Conservation (phyloP, 805 yeast species). For the Metschnikowia shivogae region DNA sequence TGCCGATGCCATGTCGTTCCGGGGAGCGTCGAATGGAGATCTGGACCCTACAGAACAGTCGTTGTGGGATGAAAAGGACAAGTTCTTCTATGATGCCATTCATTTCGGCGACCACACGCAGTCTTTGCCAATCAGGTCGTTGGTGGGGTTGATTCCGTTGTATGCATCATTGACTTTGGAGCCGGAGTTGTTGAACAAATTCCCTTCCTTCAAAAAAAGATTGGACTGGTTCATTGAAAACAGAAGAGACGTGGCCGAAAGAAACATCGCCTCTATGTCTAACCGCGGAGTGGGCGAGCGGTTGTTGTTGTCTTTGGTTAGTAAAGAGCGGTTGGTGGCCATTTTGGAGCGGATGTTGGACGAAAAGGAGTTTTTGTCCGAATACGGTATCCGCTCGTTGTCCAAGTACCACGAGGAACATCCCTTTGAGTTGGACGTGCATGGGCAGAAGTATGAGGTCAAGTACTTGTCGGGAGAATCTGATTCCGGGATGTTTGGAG, state of each 20-base stretch:
- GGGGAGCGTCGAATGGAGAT: constrained; percentile 38
- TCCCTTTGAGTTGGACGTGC: constrained; percentile 80
- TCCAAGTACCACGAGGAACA: constrained; percentile 81
- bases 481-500: constrained; percentile 92
- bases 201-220: constrained; percentile 79
- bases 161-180: constrained; percentile 87
- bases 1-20: constrained; percentile 89
- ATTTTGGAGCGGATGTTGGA: constrained; percentile 79
- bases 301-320: constrained; percentile 71
- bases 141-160: constrained; percentile 87
- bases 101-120: constrained; percentile 68
- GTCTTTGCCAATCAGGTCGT: constrained; percentile 78
- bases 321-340: constrained; percentile 70
- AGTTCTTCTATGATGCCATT: constrained; percentile 88
- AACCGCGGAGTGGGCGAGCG: constrained; percentile 80
- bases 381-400: constrained; percentile 81
- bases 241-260: constrained; percentile 60
- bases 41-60: constrained; percentile 50
- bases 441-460: constrained; percentile 67
- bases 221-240: constrained; percentile 80
- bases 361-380: constrained; percentile 79
- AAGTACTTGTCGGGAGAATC: constrained; percentile 84
- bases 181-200: constrained; percentile 70
- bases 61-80: constrained; percentile 85
- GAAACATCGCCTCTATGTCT: constrained; percentile 85